Percentiles rank a stretch among this genome's conserved stretches.
Conservation (phyloP, 2,329 filamentous ascomycete species). For the Ceratocystis harringtonii region DNA sequence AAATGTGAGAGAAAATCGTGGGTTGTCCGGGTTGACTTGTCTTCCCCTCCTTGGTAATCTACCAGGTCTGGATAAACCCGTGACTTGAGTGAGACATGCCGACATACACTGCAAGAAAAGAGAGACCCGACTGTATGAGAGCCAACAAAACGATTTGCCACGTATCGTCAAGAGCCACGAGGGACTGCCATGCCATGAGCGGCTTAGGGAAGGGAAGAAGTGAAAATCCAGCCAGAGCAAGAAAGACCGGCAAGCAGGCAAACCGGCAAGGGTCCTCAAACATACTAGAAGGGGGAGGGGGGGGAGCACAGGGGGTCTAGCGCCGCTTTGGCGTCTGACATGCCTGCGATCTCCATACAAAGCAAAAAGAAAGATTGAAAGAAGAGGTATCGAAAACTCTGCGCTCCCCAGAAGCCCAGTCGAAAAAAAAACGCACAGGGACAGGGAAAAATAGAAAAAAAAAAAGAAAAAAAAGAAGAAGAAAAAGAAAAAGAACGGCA, state of each 20-base stretch:
- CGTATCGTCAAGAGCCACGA: background rate
- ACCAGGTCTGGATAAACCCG: no score
- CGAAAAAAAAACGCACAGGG: background rate
- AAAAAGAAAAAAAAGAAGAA: background rate
- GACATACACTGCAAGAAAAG: no score
- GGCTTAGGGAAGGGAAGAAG: background rate
- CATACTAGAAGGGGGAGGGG: background rate
- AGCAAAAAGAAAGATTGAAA: constrained; percentile 5
- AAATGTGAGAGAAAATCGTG: no score
- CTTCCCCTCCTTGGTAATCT: no score
- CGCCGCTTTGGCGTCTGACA: constrained; percentile 5
- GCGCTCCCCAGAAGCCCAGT: background rate
- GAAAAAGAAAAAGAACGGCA: background rate
- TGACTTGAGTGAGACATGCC: no score
- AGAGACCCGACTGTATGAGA: no score
- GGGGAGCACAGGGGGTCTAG: background rate
- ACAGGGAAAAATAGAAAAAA: background rate
- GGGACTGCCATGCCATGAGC: background rate
- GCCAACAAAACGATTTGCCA: background rate
- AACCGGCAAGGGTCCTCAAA: background rate
- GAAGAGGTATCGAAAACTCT: constrained; percentile 1
- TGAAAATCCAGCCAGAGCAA: background rate
- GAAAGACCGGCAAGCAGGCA: background rate
- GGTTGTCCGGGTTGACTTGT: no score
- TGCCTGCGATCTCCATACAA: constrained; percentile 6